Evolutionary conservation across 208 protist species (phyloP), one percentile per base, ranked within the genome.

Genomic region (Leishmania arabica): DNA sequence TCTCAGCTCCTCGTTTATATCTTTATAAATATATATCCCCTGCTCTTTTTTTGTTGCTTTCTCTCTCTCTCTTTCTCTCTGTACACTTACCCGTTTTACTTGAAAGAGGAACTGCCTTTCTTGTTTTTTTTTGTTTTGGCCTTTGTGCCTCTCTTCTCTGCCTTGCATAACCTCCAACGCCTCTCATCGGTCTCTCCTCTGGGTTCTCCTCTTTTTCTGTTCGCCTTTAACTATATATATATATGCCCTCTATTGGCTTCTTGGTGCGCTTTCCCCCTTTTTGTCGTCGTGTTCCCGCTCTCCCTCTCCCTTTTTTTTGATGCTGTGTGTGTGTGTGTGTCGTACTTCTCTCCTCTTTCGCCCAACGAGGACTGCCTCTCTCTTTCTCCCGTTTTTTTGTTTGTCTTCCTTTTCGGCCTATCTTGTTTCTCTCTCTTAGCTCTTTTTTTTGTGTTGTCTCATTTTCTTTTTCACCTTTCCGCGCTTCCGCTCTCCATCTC

Each of bases 41-140:
- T 74, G 51, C 49, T 24, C 40, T 49, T 80, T 40, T 62, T 77
- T 24, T 76, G 64, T 75, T 8, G 49, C 8, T 60, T 34, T 56
- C n/a, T 45, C 42, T 75, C n/a, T 45, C 42, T 75, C n/a, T 11
- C 15, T 62, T 37, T 2, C n/a, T 62, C 53, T 2, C n/a, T 77
- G 81, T 82, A 70, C n/a, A 68, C 73, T 85, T 76, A 53, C 40
- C 37, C 31, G 49, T 78, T 75, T 77, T 13, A 69, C 34, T 72
- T 66, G 11, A 65, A 72, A 49, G 71, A 34, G 56, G 62, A 84
- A 40, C 24, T 87, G 64, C 21, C 37, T 24, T 40, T 24, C n/a
- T 56, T 37, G 34, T 40, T 40, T 27, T 40, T 34, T 21, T 58
- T 54, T 31, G 27, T 5, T 31, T 71, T 3, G 24, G 0, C 27